Conservation (phyloP, 1,284 basidiomycete species). For the Boletus albobrunnescens region DNA sequence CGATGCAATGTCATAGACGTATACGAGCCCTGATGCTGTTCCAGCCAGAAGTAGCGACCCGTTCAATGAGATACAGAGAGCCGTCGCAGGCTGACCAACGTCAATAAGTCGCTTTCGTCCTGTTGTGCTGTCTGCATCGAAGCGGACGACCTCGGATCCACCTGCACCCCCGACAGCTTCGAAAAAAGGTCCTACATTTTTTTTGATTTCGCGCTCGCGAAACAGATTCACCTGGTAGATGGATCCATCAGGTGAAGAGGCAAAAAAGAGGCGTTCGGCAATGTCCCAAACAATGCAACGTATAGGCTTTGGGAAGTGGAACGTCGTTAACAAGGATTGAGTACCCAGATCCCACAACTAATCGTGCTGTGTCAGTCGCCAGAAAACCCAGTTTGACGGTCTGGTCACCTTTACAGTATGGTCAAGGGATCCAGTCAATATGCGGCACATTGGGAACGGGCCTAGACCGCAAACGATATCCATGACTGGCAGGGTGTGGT, state of each 20-base stretch:
- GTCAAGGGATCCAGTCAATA: conserved; percentile 83
- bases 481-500: conserved; percentile 89
- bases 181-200: conserved; percentile 40
- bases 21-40: conserved; percentile 69
- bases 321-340: conserved; percentile 77
- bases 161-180: conserved; percentile 80
- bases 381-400: background rate
- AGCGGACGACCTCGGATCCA: conserved; percentile 60
- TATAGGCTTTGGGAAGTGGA: conserved; percentile 75
- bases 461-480: conserved; percentile 80
- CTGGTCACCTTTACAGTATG: conserved; percentile 82
- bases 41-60: conserved; percentile 80
- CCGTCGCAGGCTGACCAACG: conserved; percentile 62
- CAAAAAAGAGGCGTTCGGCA: conserved; percentile 86
- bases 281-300: conserved; percentile 72
- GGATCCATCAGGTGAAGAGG: conserved; percentile 66
- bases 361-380: conserved; percentile 9
- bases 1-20: conserved; percentile 84
- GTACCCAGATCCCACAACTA: conserved; percentile 82
- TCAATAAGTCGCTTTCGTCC: conserved; percentile 57
- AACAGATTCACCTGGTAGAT: conserved; percentile 82
- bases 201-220: conserved; percentile 51
- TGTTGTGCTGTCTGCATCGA: conserved; percentile 45
- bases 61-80: conserved; percentile 70
- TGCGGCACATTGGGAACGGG: conserved; percentile 69